Evolutionary conservation across 2,329 filamentous ascomycete genomes (phyloP).

Genomic region (Ophiosphaerella narmari): DNA sequence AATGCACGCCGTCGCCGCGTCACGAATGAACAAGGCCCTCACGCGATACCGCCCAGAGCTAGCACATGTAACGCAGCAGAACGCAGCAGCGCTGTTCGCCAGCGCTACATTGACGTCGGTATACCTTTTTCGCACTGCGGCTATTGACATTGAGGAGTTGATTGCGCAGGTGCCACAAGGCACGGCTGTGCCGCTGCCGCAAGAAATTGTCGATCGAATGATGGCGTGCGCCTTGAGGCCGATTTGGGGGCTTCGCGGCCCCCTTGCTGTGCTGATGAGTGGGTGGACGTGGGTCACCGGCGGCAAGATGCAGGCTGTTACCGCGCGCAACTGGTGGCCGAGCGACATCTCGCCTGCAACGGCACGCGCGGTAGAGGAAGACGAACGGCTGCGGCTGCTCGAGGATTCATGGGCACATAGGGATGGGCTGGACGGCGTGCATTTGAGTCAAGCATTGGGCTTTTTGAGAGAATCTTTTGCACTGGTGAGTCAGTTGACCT

Average conservation of each 20-base stretch:
- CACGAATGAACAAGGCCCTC: constrained; percentile 42
- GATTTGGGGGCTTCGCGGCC: constrained; percentile 39
- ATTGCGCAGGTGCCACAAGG: constrained; percentile 27
- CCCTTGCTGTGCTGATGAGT: constrained; percentile 34
- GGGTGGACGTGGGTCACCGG: constrained; percentile 38
- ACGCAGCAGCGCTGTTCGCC: constrained; percentile 50
- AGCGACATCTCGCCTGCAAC: constrained; percentile 24
- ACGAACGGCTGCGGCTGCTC: constrained; percentile 28
- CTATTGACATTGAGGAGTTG: constrained; percentile 36
- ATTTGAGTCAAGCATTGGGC: constrained; percentile 29
- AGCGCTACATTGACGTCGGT: constrained; percentile 39
- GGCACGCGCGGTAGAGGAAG: constrained; percentile 32
- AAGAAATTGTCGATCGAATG: constrained; percentile 33
- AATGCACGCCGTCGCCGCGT: constrained; percentile 37
- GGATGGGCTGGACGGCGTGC: constrained; percentile 12
- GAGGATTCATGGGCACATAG: constrained; percentile 31
- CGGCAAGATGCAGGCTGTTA: constrained; percentile 33
- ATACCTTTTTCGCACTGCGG: constrained; percentile 40
- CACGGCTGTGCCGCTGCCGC: constrained; percentile 21
- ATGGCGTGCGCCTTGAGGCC: constrained; percentile 29
- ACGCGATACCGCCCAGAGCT: constrained; percentile 32
- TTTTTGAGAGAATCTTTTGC: constrained; percentile 36
- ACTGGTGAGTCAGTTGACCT: constrained; percentile 37
- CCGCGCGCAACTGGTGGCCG: constrained; percentile 43
- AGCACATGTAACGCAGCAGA: constrained; percentile 45